Conservation (phyloP, 495 filamentous ascomycete genomes). For the Articulospora tetracladia region DNA sequence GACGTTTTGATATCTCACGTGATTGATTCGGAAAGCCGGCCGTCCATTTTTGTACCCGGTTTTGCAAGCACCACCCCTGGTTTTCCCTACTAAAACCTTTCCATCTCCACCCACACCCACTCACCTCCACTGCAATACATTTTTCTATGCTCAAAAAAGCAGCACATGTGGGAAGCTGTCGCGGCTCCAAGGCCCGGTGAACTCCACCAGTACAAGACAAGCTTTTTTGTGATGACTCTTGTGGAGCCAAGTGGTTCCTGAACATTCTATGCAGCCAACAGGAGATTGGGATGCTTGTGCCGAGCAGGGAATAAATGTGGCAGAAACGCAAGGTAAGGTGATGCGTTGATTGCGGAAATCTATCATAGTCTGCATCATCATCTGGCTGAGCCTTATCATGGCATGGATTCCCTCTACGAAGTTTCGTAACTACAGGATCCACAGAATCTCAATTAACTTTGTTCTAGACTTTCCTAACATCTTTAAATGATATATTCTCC, state of each 20-base stretch:
- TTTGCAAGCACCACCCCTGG: background rate
- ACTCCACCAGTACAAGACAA: background rate
- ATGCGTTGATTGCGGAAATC: background rate
- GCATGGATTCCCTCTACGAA: background rate
- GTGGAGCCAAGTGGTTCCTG: background rate
- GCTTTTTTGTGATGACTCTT: background rate
- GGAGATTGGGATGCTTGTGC: background rate
- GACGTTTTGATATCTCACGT: background rate
- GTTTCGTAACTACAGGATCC: background rate
- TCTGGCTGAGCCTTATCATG: background rate
- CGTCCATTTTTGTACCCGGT: too few relatives aligned
- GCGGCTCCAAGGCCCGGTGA: constrained; percentile 1
- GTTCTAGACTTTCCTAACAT: background rate
- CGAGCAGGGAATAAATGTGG: background rate
- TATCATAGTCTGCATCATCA: background rate
- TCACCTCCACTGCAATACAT: background rate
- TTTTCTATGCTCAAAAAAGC: background rate
- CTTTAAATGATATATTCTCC: background rate
- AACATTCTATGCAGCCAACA: background rate
- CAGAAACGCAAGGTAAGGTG: background rate
- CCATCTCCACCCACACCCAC: background rate
- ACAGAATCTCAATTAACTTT: background rate
- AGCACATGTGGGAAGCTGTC: constrained; percentile 2
- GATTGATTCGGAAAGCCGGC: background rate
- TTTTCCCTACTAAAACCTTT: background rate